Evolutionary conservation across 768 basidiomycete species (phyloP).

Genomic region (Fomitopsis serialis): DNA sequence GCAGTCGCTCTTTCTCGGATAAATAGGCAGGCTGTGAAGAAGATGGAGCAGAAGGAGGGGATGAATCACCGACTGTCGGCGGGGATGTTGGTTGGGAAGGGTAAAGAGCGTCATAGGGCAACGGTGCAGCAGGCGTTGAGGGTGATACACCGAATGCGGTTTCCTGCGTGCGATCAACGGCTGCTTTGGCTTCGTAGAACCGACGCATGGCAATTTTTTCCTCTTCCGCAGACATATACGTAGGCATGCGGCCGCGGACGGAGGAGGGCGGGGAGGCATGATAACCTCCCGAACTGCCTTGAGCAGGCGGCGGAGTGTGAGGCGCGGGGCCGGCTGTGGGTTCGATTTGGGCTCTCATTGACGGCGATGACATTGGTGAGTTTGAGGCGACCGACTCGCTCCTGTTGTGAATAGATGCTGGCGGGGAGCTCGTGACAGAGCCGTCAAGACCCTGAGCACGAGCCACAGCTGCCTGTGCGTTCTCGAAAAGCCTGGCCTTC

Average conservation of each 20-base stretch:
- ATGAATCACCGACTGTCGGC: constrained; percentile 32
- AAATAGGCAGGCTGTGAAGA: constrained; percentile 31
- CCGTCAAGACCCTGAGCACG: constrained; percentile 44
- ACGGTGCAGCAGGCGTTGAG: constrained; percentile 31
- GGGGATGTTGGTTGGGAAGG: constrained; percentile 29
- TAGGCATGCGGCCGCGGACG: constrained; percentile 28
- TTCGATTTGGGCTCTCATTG: constrained; percentile 1
- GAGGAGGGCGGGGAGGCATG: constrained; percentile 12
- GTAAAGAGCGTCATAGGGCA: constrained; percentile 60
- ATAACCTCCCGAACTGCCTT: constrained; percentile 10
- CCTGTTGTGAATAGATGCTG: constrained; percentile 18
- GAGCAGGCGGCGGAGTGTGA: constrained; percentile 10
- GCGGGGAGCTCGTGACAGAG: constrained; percentile 15
- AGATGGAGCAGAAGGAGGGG: constrained; percentile 50
- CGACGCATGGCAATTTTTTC: constrained; percentile 68
- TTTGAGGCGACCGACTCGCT: constrained; percentile 13
- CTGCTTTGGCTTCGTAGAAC: constrained; percentile 67
- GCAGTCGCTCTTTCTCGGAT: constrained; percentile 66
- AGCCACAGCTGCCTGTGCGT: constrained; percentile 62
- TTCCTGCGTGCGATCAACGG: constrained; percentile 57
- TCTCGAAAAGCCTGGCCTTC: constrained; percentile 62
- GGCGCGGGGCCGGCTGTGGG: constrained; percentile 13
- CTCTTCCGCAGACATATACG: constrained; percentile 60
- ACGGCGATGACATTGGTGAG: constrained; percentile 31
- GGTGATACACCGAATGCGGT: constrained; percentile 13